Base-by-base conservation (phyloP, 2,329 filamentous ascomycete genomes). In the Magnaporthiopsis incrustans region DNA sequence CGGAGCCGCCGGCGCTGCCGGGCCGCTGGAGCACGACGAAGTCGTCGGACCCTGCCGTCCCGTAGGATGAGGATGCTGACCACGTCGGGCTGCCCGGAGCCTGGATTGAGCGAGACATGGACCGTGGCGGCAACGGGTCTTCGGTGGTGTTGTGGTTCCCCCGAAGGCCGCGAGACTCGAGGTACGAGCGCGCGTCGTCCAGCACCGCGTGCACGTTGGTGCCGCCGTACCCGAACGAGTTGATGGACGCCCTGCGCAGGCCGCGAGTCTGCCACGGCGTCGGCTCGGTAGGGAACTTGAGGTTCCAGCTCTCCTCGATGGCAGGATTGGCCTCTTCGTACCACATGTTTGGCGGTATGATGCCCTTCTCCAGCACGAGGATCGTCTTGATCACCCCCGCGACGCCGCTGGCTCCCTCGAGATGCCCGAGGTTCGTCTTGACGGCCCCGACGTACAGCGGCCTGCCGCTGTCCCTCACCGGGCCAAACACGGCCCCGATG, bases 141-240 rank as follows among this genome's bases (percentile, higher is more conserved):
- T 38, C 30, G n/a, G 33, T 26, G 15, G 61, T 62, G 27, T 62
- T 62, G 22, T 62, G 61, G 25, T 53, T 12, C 3, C 64, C 67
- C 7, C n/a, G 32, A 1, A 68, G 44, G 15, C 62, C 63, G 27
- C 57, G 64, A 7, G 30, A 53, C 59, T 63, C 57, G 26, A 69
- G 58, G 57, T 33, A 70, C 61, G 15, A 58, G 33, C 64, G 62
- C 27, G 68, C 68, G 27, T 70, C 67, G 33, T 73, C 72, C 8
- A 74, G 64, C 11, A 73, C 67, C 57, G 69, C 69, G 38, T 74
- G 72, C 0, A 67, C 69, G 60, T 74, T 74, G 2, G 71, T 67
- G 0, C 73, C 73, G 5, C 72, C 72, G 53, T 67, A 74, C 3
- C 73, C 72, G 50, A 72, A 73, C 1, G 67, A 70, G 62, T 72